Conservation (phyloP, 306 rosid genomes). For the Neltuma alba region DNA sequence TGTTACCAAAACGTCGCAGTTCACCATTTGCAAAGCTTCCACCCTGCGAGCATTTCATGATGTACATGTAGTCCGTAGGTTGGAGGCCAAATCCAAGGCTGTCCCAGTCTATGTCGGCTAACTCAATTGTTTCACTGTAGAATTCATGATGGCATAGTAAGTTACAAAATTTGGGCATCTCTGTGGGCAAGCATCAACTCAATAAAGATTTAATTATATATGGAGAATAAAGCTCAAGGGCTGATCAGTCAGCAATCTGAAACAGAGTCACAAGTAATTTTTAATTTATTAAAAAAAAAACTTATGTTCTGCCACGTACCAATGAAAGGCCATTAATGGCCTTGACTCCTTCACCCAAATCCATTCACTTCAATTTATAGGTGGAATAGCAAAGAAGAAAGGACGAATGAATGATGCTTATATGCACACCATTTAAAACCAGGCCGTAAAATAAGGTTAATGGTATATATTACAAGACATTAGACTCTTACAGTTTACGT, state of each 20-base stretch:
- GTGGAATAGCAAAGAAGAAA: neutral
- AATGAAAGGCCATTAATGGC: neutral
- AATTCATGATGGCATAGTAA: constrained; percentile 21
- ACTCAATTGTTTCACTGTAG: constrained; percentile 50
- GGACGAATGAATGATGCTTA: neutral
- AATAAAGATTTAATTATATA: neutral
- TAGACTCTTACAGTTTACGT: neutral
- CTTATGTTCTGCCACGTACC: neutral
- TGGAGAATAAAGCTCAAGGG: neutral
- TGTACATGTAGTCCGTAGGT: constrained; percentile 88
- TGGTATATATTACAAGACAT: neutral
- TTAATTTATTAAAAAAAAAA: neutral
- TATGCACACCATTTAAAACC: neutral
- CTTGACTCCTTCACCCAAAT: neutral
- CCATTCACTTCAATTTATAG: neutral
- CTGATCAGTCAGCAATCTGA: neutral
- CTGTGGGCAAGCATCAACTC: neutral
- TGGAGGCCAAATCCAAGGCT: constrained; percentile 79
- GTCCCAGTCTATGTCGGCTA: constrained; percentile 86
- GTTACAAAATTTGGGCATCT: constrained; percentile 6
- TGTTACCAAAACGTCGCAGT: constrained; percentile 85
- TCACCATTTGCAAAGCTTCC: constrained; percentile 76
- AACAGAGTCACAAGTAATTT: neutral
- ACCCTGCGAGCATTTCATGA: constrained; percentile 70
- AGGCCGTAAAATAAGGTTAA: neutral